These are phyloP conservation scores for Pleurotus pulmonarius DNA, from an alignment of 768 basidiomycete species.

Conservation along the genomic window DNA sequence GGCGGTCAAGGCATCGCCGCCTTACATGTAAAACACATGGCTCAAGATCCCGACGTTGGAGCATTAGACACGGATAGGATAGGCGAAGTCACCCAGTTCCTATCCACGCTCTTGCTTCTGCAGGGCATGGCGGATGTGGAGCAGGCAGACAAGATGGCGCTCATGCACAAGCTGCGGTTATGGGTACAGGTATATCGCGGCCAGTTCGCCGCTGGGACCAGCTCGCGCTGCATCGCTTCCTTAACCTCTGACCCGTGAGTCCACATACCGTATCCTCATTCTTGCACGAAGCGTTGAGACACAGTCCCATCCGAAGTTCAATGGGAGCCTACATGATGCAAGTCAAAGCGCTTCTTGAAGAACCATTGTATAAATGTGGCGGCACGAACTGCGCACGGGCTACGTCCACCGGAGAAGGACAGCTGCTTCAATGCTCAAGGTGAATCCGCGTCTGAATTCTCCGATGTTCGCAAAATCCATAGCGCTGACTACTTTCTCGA, in stretches of 20 bases:
- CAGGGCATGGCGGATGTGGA: slow-evolving; percentile 30
- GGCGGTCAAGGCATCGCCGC: slow-evolving; percentile 28
- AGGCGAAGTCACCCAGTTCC: slow-evolving; percentile 34
- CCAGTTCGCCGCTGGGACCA: slow-evolving; percentile 25
- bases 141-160: slow-evolving; percentile 24
- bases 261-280: background rate
- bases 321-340: slow-evolving; percentile 22
- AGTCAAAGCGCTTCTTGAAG: slow-evolving; percentile 25
- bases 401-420: slow-evolving; percentile 17
- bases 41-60: slow-evolving; percentile 15
- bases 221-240: slow-evolving; percentile 30
- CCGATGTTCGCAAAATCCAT: background rate
- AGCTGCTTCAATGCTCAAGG: slow-evolving; percentile 35
- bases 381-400: slow-evolving; percentile 22
- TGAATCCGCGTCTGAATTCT: slow-evolving; percentile 12
- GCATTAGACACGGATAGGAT: slow-evolving; percentile 21
- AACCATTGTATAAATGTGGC: slow-evolving; percentile 26
- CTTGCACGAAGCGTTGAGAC: background rate
- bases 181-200: slow-evolving; percentile 27
- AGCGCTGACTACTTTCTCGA: background rate
- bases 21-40: slow-evolving; percentile 33
- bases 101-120: slow-evolving; percentile 33
- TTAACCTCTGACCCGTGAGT: slow-evolving; percentile 24
- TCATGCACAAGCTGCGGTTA: slow-evolving; percentile 25
- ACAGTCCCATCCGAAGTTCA: slow-evolving; percentile 12